Percentiles rank a stretch among this genome's conserved stretches.
phyloP scores from a whole-genome alignment of 352 stramenopile genomes.

The Pythium phragmiticola region DNA sequence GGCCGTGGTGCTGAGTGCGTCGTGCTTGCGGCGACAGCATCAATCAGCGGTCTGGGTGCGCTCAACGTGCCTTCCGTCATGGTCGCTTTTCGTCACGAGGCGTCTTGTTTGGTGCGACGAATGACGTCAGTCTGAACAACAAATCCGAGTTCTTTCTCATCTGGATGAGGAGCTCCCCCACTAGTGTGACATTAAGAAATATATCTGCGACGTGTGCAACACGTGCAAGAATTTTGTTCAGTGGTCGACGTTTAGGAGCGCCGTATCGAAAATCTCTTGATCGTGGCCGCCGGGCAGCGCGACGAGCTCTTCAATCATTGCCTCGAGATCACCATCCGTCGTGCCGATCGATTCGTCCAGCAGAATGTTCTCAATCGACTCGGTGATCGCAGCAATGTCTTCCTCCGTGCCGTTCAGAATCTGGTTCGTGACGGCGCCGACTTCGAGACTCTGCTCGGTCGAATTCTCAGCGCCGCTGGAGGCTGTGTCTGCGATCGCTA shows the following conservation, averaged over 20 bases:
- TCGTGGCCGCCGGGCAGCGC: not conserved
- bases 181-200: not conserved
- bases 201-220: slow-evolving; percentile 11
- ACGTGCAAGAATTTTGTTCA: not conserved
- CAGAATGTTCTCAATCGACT: slow-evolving; percentile 23
- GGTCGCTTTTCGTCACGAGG: not conserved
- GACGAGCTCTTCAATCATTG: slow-evolving; percentile 9
- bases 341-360: slow-evolving; percentile 22
- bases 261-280: not conserved
- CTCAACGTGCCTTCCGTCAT: not conserved
- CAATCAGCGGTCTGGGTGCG: not conserved
- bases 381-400: slow-evolving; percentile 22
- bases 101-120: no score
- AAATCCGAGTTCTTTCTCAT: not conserved
- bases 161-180: slow-evolving; percentile 3
- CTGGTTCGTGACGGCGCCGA: slow-evolving; percentile 14
- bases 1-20: not conserved
- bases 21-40: not conserved
- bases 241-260: not conserved
- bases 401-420: slow-evolving; percentile 11
- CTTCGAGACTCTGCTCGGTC: not conserved
- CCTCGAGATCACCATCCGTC: slow-evolving; percentile 6
- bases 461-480: not conserved
- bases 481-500: not conserved
- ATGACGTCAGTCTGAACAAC: no score